phyloP scores from a whole-genome alignment of 2,329 filamentous ascomycete species.

The Juglanconis oblonga region DNA sequence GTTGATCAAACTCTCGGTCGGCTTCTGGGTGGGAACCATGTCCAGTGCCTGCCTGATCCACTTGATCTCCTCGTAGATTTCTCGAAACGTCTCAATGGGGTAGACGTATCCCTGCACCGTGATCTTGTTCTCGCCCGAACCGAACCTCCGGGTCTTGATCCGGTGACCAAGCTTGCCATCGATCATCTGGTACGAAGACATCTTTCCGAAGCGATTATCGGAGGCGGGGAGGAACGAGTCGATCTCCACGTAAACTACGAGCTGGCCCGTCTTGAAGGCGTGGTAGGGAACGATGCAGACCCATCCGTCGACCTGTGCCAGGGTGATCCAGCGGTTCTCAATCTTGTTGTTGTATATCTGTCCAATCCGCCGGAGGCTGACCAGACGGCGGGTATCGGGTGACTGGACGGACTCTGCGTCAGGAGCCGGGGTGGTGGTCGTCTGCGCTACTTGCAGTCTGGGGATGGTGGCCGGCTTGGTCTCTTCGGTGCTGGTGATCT shows the following conservation, averaged over 20 bases:
- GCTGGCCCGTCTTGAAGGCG: slow-evolving; percentile 19
- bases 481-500: not conserved
- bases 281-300: slow-evolving; percentile 19
- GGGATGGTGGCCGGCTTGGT: too few species aligned
- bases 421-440: too few species aligned
- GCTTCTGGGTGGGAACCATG: not conserved
- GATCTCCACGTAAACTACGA: slow-evolving; percentile 26
- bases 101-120: slow-evolving; percentile 23
- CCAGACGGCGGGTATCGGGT: slow-evolving; percentile 8
- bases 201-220: slow-evolving; percentile 1
- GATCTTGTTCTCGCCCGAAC: slow-evolving; percentile 13
- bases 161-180: slow-evolving; percentile 22
- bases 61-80: slow-evolving; percentile 13
- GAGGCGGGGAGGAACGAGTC: slow-evolving; percentile 26
- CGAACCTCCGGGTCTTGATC: slow-evolving; percentile 18
- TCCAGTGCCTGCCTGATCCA: not conserved
- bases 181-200: slow-evolving; percentile 4
- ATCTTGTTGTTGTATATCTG: slow-evolving; percentile 14
- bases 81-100: slow-evolving; percentile 18
- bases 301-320: slow-evolving; percentile 27
- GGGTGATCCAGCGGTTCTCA: not conserved
- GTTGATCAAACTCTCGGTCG: slow-evolving; percentile 4
- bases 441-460: not conserved
- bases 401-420: not conserved
- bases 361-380: slow-evolving; percentile 8